A percentile compares a stretch with the other conserved stretches of the same genome.
phyloP scores from a whole-genome alignment of 805 yeast genomes.

The Nakazawaea laoshanensis region DNA sequence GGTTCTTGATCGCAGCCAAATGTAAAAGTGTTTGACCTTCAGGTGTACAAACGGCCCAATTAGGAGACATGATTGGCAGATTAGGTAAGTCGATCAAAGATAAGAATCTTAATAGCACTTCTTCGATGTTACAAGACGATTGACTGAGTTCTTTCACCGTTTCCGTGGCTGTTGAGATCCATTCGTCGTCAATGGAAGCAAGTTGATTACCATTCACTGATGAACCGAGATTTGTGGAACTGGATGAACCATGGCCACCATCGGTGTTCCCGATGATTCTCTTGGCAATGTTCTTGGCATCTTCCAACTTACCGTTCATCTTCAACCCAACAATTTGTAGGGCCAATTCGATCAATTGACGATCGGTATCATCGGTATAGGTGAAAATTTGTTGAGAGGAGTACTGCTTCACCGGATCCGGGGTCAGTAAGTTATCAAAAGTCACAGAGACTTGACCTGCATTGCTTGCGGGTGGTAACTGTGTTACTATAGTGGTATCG shows the following conservation, averaged over 20 bases:
- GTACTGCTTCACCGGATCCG: constrained; percentile 8
- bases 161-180: constrained; percentile 46
- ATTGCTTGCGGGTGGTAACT: constrained; percentile 81
- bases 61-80: constrained; percentile 51
- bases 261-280: constrained; percentile 70
- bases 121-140: constrained; percentile 38
- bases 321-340: constrained; percentile 93
- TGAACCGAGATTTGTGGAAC: constrained; percentile 8
- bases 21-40: constrained; percentile 89
- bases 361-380: constrained; percentile 90
- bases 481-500: constrained; percentile 86
- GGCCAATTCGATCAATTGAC: constrained; percentile 90
- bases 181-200: constrained; percentile 24
- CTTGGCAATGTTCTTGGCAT: constrained; percentile 88
- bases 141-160: constrained; percentile 39
- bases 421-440: constrained; percentile 34
- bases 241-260: constrained; percentile 18
- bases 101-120: constrained; percentile 39
- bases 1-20: constrained; percentile 73
- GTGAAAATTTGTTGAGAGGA: constrained; percentile 62
- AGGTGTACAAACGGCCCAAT: constrained; percentile 71
- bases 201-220: background rate
- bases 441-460: constrained; percentile 91
- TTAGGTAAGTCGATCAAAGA: constrained; percentile 57
- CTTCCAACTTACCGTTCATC: constrained; percentile 93